phyloP scores from a whole-genome alignment of 2,329 filamentous ascomycete species.

The Blumeriella jaapii region DNA sequence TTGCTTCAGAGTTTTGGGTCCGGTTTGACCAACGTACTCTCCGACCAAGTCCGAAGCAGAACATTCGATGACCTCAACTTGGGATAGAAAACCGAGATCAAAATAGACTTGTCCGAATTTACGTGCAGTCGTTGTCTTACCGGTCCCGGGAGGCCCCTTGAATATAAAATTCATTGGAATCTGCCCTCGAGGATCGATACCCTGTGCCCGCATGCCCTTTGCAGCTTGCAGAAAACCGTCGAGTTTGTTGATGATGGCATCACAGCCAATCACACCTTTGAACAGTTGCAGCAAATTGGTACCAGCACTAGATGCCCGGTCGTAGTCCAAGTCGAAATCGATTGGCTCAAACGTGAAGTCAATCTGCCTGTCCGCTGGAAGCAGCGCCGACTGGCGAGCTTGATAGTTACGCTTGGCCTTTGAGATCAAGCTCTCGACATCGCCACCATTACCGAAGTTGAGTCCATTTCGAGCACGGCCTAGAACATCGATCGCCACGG shows the following conservation, averaged over 20 bases:
- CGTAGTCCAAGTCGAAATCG: slow-evolving; percentile 43
- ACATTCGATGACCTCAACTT: slow-evolving; percentile 48
- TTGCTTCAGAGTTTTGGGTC: slow-evolving; percentile 48
- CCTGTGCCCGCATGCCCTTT: slow-evolving; percentile 33
- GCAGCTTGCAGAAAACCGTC: slow-evolving; percentile 37
- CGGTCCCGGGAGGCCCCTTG: slow-evolving; percentile 47
- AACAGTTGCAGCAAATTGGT: slow-evolving; percentile 37
- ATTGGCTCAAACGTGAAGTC: slow-evolving; percentile 22
- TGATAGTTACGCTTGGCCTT: slow-evolving; percentile 33
- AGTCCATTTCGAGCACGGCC: slow-evolving; percentile 47
- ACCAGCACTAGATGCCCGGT: slow-evolving; percentile 31
- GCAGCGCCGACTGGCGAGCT: slow-evolving; percentile 15
- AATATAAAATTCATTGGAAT: slow-evolving; percentile 49
- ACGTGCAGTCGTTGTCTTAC: slow-evolving; percentile 62
- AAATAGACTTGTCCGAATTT: slow-evolving; percentile 69
- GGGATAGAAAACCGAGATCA: slow-evolving; percentile 56
- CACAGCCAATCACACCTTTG: slow-evolving; percentile 38
- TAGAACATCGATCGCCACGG: slow-evolving; percentile 48
- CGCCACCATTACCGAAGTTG: slow-evolving; percentile 63
- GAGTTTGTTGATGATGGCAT: slow-evolving; percentile 37
- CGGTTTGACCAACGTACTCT: slow-evolving; percentile 57
- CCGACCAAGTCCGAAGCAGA: slow-evolving; percentile 60
- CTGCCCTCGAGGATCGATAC: slow-evolving; percentile 37
- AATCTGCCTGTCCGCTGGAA: slow-evolving; percentile 6
- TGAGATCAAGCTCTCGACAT: slow-evolving; percentile 58